phyloP scores from a whole-genome alignment of 73 alveolate species.

The Urostyla sp. region DNA sequence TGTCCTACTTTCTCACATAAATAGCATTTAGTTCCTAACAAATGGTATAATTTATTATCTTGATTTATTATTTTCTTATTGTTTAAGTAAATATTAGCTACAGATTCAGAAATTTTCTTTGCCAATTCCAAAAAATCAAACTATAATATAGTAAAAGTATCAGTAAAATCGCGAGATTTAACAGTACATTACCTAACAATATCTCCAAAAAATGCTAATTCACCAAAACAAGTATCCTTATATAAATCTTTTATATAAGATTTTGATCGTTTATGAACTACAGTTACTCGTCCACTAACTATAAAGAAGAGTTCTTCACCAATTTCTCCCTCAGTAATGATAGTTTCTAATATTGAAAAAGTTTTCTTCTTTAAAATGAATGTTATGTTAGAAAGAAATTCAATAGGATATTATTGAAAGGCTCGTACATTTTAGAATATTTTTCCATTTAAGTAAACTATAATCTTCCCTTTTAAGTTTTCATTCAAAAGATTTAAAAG shows the following conservation, averaged over 20 bases:
- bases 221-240: constrained; percentile 78
- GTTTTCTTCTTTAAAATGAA: constrained; percentile 79
- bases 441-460: constrained; percentile 68
- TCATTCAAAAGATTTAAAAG: constrained; percentile 55
- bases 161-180: constrained; percentile 31
- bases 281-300: background rate
- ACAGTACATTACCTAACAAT: constrained; percentile 18
- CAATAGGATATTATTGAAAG: constrained; percentile 47
- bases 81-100: no score
- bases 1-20: constrained; percentile 61
- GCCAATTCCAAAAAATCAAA: no score
- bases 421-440: constrained; percentile 50
- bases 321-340: constrained; percentile 88
- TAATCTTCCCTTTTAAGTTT: constrained; percentile 64
- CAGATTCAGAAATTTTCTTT: no score
- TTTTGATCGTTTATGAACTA: constrained; percentile 18
- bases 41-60: no score
- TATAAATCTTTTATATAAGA: constrained; percentile 1
- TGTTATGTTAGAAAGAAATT: constrained; percentile 67
- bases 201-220: constrained; percentile 45
- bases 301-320: constrained; percentile 20
- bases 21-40: constrained; percentile 57
- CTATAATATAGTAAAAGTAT: no score
- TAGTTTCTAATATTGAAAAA: constrained; percentile 83
- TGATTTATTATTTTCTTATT: no score